phyloP scores from a whole-genome alignment of 805 yeast genomes.

The Metschnikowia cerradonensis region DNA sequence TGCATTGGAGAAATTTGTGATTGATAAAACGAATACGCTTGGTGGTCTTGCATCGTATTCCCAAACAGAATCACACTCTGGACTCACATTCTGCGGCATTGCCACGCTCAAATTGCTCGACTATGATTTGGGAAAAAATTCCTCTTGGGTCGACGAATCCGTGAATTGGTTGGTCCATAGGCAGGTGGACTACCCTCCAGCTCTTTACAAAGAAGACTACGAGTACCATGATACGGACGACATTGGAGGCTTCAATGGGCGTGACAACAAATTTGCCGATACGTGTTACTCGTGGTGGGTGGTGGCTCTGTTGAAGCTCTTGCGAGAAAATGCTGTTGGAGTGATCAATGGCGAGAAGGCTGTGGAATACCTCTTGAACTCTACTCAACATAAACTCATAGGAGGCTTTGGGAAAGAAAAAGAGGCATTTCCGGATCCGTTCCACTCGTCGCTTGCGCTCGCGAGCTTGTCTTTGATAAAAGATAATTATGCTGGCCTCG shows the following conservation, averaged over 20 bases:
- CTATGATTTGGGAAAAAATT: constrained; percentile 17
- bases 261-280: constrained; percentile 80
- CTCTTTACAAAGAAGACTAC: constrained; percentile 27
- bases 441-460: constrained; percentile 61
- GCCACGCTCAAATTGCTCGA: constrained; percentile 49
- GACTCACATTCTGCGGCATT: constrained; percentile 80
- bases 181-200: constrained; percentile 42
- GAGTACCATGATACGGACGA: constrained; percentile 45
- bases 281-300: constrained; percentile 90
- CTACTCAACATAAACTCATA: constrained; percentile 56
- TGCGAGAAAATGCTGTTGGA: constrained; percentile 25
- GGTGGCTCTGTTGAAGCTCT: constrained; percentile 50
- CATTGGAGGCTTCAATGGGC: constrained; percentile 80
- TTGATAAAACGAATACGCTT: constrained; percentile 33
- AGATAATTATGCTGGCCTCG: not conserved
- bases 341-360: constrained; percentile 37
- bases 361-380: constrained; percentile 42
- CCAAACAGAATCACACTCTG: constrained; percentile 73
- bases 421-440: constrained; percentile 63
- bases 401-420: constrained; percentile 81
- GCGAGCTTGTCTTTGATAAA: constrained; percentile 44
- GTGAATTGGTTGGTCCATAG: constrained; percentile 60
- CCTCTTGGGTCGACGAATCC: constrained; percentile 30
- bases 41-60: constrained; percentile 69
- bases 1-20: constrained; percentile 33